Percentiles rank a stretch among this genome's conserved stretches.
These are phyloP conservation scores for Cladophialophora carrionii DNA, from an alignment of 2,329 filamentous ascomycete species.

Conservation along the genomic window DNA sequence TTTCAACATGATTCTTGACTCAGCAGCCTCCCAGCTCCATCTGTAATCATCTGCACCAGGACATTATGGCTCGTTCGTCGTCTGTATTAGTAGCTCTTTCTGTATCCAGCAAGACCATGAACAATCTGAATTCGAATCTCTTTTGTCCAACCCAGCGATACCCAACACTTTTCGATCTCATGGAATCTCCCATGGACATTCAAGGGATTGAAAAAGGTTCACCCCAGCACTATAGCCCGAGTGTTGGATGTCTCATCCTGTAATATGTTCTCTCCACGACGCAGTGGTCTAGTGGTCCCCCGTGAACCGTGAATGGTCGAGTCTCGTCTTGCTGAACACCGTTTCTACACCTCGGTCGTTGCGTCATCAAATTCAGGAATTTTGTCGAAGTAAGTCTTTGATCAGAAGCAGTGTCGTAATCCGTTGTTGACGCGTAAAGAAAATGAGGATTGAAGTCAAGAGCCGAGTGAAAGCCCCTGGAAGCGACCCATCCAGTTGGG, in stretches of 20 bases:
- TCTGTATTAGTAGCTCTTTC: conserved; percentile 16
- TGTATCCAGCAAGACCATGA: conserved; percentile 20
- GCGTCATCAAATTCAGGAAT: conserved; percentile 19
- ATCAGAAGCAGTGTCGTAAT: conserved; percentile 9
- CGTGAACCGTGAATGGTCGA: conserved; percentile 18
- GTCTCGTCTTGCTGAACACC: conserved; percentile 22
- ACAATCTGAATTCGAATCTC: conserved; percentile 21
- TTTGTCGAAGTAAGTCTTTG: conserved; percentile 20
- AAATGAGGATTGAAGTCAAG: conserved; percentile 42
- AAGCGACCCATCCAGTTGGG: conserved; percentile 37
- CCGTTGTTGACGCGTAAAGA: conserved; percentile 12
- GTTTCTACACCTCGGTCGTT: conserved; percentile 17
- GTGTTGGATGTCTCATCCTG: conserved; percentile 8
- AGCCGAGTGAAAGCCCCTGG: conserved; percentile 73
- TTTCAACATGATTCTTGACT: conserved; percentile 2
- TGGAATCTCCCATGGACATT: conserved; percentile 3
- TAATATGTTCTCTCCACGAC: not conserved
- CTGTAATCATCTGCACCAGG: not conserved
- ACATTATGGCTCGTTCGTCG: conserved; percentile 4
- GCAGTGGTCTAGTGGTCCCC: conserved; percentile 16
- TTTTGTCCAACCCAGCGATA: conserved; percentile 16
- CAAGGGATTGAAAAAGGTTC: not conserved
- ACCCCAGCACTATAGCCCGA: conserved; percentile 5
- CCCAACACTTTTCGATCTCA: conserved; percentile 14
- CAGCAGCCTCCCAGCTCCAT: conserved; percentile 3